A percentile compares a stretch with the other conserved stretches of the same genome.
Conservation (phyloP, 257 asterid species). For the Capsicum baccatum region DNA sequence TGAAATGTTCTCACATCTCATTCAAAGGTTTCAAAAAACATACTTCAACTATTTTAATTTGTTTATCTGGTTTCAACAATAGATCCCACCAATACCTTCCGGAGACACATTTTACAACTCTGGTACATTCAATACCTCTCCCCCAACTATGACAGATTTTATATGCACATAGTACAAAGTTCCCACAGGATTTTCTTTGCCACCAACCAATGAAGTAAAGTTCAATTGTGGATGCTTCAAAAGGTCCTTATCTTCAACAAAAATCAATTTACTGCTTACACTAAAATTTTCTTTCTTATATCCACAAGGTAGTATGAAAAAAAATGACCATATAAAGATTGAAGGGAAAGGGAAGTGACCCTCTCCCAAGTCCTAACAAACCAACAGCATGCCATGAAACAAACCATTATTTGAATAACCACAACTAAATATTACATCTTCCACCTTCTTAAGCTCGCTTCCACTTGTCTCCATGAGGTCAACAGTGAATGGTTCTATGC, state of each 20-base stretch:
- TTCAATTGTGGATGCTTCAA: conserved; percentile 64
- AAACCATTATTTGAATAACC: conserved; percentile 95
- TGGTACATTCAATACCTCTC: conserved; percentile 65
- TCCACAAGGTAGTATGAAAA: conserved; percentile 90
- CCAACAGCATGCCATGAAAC: conserved; percentile 91
- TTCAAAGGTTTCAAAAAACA: too few relatives aligned
- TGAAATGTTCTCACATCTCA: too few relatives aligned
- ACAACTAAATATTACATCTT: conserved; percentile 89
- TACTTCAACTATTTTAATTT: too few relatives aligned
- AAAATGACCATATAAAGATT: conserved; percentile 67
- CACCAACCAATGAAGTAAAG: conserved; percentile 58
- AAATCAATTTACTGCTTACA: conserved; percentile 79
- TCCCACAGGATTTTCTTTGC: conserved; percentile 63
- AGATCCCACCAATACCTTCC: conserved; percentile 65
- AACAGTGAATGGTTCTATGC: conserved; percentile 81
- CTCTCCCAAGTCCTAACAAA: conserved; percentile 78
- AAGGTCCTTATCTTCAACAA: conserved; percentile 71
- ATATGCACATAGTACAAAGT: conserved; percentile 79
- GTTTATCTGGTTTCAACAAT: too few relatives aligned
- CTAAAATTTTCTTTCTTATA: conserved; percentile 70
- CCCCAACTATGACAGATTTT: conserved; percentile 71
- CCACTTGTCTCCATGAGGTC: conserved; percentile 63
- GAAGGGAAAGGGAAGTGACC: conserved; percentile 78
- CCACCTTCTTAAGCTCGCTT: conserved; percentile 57
- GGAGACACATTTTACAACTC: conserved; percentile 63